Percentiles rank a stretch among this genome's conserved stretches.
These are phyloP conservation scores for Monilinia aucupariae DNA, from an alignment of 2,329 filamentous ascomycete species.

Conservation along the genomic window DNA sequence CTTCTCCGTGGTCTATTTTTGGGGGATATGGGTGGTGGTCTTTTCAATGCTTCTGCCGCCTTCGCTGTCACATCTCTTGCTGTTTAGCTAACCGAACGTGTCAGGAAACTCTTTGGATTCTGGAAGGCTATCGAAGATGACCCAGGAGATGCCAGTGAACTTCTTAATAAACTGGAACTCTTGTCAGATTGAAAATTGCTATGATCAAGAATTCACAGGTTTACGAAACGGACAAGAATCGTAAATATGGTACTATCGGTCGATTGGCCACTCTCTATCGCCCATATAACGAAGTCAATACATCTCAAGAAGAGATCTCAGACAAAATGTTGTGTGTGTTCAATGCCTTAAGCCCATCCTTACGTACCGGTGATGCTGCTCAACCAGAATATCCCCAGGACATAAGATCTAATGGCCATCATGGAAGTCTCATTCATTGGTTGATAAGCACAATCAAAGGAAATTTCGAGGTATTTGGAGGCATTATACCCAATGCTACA, in stretches of 20 bases:
- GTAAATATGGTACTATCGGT: not conserved
- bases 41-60: conserved; percentile 10
- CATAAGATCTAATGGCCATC: not conserved
- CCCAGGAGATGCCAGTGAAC: not conserved
- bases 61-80: conserved; percentile 6
- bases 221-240: not conserved
- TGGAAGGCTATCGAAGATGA: conserved; percentile 3
- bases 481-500: not conserved
- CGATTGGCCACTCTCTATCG: not conserved
- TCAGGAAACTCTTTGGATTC: not conserved
- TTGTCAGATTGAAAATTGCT: conserved; percentile 1
- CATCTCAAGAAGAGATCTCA: not conserved
- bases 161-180: not conserved
- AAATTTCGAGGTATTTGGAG: not conserved
- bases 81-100: not conserved
- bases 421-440: conserved; percentile 3
- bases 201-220: not conserved
- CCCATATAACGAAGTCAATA: not conserved
- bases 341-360: not conserved
- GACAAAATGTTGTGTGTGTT: not conserved
- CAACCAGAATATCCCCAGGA: not conserved
- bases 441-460: not conserved
- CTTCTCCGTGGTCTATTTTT: not conserved
- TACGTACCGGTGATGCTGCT: not conserved
- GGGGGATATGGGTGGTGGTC: not conserved